Conservation (phyloP, 345 rosid genomes). For the Salix arbutifolia region DNA sequence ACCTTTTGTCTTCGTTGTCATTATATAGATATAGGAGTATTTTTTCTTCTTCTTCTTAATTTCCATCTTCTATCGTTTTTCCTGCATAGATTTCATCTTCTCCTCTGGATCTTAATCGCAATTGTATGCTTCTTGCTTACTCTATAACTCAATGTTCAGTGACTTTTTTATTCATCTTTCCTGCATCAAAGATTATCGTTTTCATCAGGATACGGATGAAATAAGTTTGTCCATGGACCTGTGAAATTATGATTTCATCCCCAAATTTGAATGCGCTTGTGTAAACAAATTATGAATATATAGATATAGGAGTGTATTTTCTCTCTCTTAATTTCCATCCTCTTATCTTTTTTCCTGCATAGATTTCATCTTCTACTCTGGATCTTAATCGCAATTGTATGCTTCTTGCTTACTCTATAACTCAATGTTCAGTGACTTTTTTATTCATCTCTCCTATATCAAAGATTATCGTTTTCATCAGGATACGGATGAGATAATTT, state of each 20-base stretch:
- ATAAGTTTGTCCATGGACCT: too few relatives aligned
- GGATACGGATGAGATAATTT: too few relatives aligned
- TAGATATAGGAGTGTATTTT: background rate
- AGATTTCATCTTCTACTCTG: background rate
- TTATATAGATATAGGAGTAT: background rate
- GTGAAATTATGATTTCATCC: too few relatives aligned
- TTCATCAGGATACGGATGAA: too few relatives aligned
- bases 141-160: background rate
- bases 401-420: background rate
- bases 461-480: background rate
- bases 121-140: conserved; percentile 8
- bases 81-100: background rate
- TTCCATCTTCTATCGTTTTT: background rate
- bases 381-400: background rate
- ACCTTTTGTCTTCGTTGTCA: background rate
- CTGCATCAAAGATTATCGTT: background rate
- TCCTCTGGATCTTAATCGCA: background rate
- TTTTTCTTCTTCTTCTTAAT: background rate
- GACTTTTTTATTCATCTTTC: background rate
- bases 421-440: background rate
- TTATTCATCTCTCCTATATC: background rate
- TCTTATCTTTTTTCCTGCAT: background rate
- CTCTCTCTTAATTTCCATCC: background rate
- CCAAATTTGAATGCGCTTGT: too few relatives aligned
- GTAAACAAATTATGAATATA: background rate